Percentiles rank a stretch among this genome's conserved stretches.
Conservation (phyloP, 2,329 filamentous ascomycete genomes). For the Ophiosphaerella herpotricha region DNA sequence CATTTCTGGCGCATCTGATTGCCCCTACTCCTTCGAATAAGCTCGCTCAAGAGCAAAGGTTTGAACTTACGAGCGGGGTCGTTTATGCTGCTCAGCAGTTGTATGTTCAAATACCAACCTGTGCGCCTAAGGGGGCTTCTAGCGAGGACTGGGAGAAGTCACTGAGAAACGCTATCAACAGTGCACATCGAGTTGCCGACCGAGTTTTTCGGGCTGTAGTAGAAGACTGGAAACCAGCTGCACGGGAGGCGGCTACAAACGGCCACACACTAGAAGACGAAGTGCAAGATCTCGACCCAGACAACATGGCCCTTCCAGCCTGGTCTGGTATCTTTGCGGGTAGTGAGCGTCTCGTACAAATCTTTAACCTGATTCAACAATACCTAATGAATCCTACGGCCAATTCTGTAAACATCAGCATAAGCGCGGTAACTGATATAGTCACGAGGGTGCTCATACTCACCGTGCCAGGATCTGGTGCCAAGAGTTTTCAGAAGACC, state of each 20-base stretch:
- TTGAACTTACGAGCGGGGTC: conserved; percentile 57
- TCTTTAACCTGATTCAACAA: conserved; percentile 68
- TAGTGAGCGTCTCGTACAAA: conserved; percentile 67
- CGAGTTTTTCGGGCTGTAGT: conserved; percentile 76
- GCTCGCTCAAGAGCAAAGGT: conserved; percentile 41
- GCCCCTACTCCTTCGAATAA: conserved; percentile 63
- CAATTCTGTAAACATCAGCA: conserved; percentile 66
- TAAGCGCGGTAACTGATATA: conserved; percentile 71
- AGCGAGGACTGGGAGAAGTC: conserved; percentile 78
- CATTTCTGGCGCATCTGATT: conserved; percentile 63
- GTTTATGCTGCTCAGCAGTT: conserved; percentile 66
- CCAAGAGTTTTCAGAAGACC: conserved; percentile 41
- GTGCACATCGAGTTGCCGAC: conserved; percentile 73
- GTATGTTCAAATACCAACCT: conserved; percentile 74
- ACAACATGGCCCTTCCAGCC: conserved; percentile 59
- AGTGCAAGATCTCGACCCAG: conserved; percentile 46
- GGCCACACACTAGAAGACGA: conserved; percentile 36
- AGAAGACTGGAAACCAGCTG: conserved; percentile 78
- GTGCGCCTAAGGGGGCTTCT: conserved; percentile 77
- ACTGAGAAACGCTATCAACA: conserved; percentile 64
- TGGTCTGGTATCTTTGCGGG: conserved; percentile 81
- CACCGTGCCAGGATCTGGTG: conserved; percentile 54
- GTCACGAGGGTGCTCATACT: conserved; percentile 72
- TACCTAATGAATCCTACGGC: conserved; percentile 69
- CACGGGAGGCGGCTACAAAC: conserved; percentile 45